Base-by-base conservation (phyloP, 208 protist genomes). In the Borovskyia barvae region DNA sequence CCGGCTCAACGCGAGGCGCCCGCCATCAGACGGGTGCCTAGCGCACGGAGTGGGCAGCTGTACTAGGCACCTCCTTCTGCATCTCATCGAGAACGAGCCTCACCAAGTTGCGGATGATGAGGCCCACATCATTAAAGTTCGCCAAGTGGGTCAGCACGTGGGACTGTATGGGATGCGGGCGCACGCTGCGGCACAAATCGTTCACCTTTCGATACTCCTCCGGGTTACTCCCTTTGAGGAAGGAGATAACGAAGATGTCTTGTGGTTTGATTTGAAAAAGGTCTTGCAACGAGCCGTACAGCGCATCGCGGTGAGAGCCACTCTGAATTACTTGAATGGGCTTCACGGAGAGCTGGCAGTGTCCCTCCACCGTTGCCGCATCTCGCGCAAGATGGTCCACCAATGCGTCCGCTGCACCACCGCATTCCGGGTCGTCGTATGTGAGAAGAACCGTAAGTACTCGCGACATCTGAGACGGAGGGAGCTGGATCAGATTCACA, bases 401-500 rank as follows among this genome's bases (percentile, higher is more conserved):
- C 24, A 94, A 62, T 1, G 88, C 88, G 29, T 94, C 88, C 7
- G 85, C 85, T 2, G 85, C 88, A 12, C 88, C 88, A 19, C 88
- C 88, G 67, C 88, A 94, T 58, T 92, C 80, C 0, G 85, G 85
- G 51, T 94, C 88, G 55, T 94, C 88, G 53, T 94, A 94, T 4
- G 88, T 90, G n/a, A 94, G 51, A 12, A 94, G 56, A 7, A 94
- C 77, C 11, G 74, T 68, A 9, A 94, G 50, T 15, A 79, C 42
- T 1, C 82, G 78, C 22, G 60, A 64, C 68, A 80, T 81, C 26
- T 54, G 24, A 58, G n/a, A 42, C 43, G n/a, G 11, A 15, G 14
- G 14, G 35, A 15, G 35, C 35, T 14, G 35, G n/a, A n/a, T n/a
- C n/a, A n/a, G n/a, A n/a, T n/a, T n/a, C n/a, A n/a, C n/a, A n/a